phyloP scores from a whole-genome alignment of 1,284 basidiomycete species.

The Rhodofomes roseus region DNA sequence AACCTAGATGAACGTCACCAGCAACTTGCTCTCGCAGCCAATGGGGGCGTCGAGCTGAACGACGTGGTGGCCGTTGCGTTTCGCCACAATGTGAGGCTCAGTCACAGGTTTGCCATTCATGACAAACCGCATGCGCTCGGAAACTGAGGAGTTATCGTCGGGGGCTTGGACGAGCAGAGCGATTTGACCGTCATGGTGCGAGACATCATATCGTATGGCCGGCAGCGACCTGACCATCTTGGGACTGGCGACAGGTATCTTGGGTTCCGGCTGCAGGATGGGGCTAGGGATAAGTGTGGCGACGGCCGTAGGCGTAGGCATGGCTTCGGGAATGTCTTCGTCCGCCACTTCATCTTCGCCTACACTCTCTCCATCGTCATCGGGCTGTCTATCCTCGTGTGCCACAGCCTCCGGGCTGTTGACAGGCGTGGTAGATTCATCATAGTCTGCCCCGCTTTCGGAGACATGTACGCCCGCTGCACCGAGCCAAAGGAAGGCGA shows the following conservation, averaged over 20 bases:
- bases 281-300: not conserved
- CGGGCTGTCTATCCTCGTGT: not conserved
- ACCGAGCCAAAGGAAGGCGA: not conserved
- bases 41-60: not conserved
- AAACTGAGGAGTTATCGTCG: not conserved
- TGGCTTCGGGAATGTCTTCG: not conserved
- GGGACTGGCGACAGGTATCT: not conserved
- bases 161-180: constrained; percentile 4
- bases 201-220: not conserved
- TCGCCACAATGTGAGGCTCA: not conserved
- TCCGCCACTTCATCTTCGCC: not conserved
- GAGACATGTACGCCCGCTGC: not conserved
- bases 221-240: not conserved
- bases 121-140: not conserved
- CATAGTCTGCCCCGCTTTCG: not conserved
- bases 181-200: not conserved
- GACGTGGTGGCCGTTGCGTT: not conserved
- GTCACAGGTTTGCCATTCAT: not conserved
- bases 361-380: not conserved
- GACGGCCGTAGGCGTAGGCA: not conserved
- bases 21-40: not conserved
- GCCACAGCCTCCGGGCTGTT: not conserved
- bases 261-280: not conserved
- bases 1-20: not conserved
- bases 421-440: not conserved